phyloP scores from a whole-genome alignment of 2,329 filamentous ascomycete genomes.

The Tolypocladium endophyticum region DNA sequence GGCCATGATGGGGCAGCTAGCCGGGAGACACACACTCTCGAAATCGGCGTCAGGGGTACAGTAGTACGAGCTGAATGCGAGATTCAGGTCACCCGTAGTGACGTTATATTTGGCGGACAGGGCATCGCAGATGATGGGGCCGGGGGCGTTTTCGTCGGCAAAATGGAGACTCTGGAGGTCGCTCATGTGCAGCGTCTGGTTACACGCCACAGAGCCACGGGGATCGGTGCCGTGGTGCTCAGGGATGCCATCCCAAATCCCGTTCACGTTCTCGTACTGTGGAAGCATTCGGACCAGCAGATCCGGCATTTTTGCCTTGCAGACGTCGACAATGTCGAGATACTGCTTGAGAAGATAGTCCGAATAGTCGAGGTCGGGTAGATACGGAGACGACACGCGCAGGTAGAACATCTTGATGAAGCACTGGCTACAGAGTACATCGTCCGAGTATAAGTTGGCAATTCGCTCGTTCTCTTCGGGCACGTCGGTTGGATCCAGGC shows the following conservation, averaged over 20 bases:
- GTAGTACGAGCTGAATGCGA: background rate
- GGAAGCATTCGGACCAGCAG: background rate
- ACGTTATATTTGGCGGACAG: background rate
- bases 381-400: background rate
- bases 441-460: background rate
- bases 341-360: background rate
- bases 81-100: background rate
- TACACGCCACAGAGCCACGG: background rate
- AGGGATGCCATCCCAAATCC: background rate
- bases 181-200: background rate
- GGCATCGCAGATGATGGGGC: background rate
- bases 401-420: background rate
- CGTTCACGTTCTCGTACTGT: background rate
- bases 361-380: background rate
- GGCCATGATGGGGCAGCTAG: background rate
- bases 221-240: background rate
- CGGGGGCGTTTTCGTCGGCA: background rate
- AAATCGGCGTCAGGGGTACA: background rate
- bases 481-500: background rate
- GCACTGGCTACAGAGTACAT: background rate
- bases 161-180: background rate
- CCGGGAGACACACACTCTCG: background rate
- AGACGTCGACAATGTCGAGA: background rate
- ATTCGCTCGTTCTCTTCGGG: background rate
- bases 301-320: background rate